Evolutionary conservation across 2,329 filamentous ascomycete genomes (phyloP).

Genomic region (Alternaria ventricosa): DNA sequence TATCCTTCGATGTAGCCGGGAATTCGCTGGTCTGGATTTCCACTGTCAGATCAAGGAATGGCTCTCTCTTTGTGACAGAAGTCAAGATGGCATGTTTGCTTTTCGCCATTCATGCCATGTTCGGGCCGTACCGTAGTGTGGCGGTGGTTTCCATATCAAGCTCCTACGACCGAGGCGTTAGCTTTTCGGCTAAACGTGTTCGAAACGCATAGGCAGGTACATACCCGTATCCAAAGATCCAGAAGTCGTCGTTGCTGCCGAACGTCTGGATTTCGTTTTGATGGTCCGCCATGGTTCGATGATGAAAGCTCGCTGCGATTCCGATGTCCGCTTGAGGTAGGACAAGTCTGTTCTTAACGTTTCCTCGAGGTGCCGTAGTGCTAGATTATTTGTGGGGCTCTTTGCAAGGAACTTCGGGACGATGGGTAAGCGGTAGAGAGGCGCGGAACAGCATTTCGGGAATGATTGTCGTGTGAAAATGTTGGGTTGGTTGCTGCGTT

Average conservation of each 20-base stretch:
- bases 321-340: neutral
- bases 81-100: neutral
- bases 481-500: neutral
- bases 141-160: slow-evolving; percentile 97
- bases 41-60: slow-evolving; percentile 53
- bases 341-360: neutral
- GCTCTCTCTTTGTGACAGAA: neutral
- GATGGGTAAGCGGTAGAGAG: neutral
- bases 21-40: slow-evolving; percentile 76
- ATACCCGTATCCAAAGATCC: slow-evolving; percentile 97
- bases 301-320: neutral
- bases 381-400: slow-evolving; percentile 1
- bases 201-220: slow-evolving; percentile 21
- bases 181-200: neutral
- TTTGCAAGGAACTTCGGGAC: neutral
- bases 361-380: neutral
- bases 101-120: neutral
- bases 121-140: slow-evolving; percentile 77
- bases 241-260: slow-evolving; percentile 70
- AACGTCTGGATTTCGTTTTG: slow-evolving; percentile 41
- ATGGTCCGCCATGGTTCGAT: slow-evolving; percentile 34
- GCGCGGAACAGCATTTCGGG: neutral
- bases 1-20: slow-evolving; percentile 93
- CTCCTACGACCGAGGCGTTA: slow-evolving; percentile 64
- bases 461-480: slow-evolving; percentile 4